Conservation (phyloP, 345 rosid species). For the Eucalyptus sp. region DNA sequence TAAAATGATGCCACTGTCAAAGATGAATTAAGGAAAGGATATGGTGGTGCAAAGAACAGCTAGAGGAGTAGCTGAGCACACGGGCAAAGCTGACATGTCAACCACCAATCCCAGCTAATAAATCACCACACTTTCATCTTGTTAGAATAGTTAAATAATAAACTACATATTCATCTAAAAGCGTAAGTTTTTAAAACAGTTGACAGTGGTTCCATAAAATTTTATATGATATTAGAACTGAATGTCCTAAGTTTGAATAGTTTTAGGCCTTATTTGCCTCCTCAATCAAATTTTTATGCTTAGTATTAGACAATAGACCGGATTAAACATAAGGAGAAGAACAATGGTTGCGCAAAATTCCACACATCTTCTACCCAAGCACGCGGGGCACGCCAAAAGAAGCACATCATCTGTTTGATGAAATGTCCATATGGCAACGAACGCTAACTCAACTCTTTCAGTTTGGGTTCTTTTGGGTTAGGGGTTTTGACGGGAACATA, state of each 20-base stretch:
- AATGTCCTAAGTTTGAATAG: no score
- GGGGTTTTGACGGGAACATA: not conserved
- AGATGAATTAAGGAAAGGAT: not conserved
- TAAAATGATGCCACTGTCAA: not conserved
- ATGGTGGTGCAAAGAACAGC: not conserved
- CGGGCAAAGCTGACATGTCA: not conserved
- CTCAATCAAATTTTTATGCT: no score
- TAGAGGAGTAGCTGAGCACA: not conserved
- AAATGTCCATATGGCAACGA: not conserved
- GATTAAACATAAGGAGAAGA: no score
- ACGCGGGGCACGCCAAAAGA: not conserved
- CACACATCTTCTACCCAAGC: no score
- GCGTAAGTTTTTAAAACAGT: fast-evolving
- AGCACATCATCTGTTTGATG: not conserved
- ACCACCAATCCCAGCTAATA: fast-evolving
- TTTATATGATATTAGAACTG: no score
- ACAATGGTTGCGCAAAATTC: no score
- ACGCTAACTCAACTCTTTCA: not conserved
- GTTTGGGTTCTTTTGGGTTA: not conserved
- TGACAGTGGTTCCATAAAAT: fast-evolving
- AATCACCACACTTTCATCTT: fast-evolving
- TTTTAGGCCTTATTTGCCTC: no score
- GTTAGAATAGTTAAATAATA: no score
- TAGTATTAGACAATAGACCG: no score
- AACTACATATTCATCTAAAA: fast-evolving